phyloP scores from a whole-genome alignment of 352 stramenopile genomes.

The Phytophthora hibernalis region DNA sequence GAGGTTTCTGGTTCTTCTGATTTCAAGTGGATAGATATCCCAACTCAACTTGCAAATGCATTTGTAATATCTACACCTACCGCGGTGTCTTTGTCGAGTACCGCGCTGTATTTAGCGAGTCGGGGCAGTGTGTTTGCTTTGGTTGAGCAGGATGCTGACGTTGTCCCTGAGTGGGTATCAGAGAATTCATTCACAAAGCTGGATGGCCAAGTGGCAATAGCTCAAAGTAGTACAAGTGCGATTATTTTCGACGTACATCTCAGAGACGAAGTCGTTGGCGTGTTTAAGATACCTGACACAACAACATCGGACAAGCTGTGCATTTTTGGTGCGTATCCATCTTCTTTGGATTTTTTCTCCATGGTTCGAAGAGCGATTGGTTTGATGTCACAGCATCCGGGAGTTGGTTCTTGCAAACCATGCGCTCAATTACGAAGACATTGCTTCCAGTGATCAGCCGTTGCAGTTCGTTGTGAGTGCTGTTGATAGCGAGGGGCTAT shows the following conservation, averaged over 20 bases:
- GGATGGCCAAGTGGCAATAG: conserved; percentile 14
- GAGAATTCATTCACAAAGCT: conserved; percentile 17
- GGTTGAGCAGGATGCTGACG: conserved; percentile 19
- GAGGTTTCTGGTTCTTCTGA: conserved; percentile 22
- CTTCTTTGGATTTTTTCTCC: conserved; percentile 32
- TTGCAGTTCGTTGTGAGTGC: conserved; percentile 40
- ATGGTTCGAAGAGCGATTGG: conserved; percentile 25
- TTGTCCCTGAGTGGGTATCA: conserved; percentile 20
- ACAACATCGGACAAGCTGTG: conserved; percentile 12
- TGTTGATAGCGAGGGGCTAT: conserved; percentile 46
- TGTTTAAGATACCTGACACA: conserved; percentile 19
- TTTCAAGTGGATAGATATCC: conserved; percentile 27
- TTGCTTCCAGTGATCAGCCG: conserved; percentile 26
- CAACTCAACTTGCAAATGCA: conserved; percentile 6
- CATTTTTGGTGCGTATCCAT: conserved; percentile 40
- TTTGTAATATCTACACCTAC: conserved; percentile 23
- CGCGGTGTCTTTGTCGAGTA: conserved; percentile 11
- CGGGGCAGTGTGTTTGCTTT: conserved; percentile 24
- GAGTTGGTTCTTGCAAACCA: conserved; percentile 30
- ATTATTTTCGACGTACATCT: conserved; percentile 37
- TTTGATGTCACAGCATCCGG: conserved; percentile 36
- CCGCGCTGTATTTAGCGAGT: conserved; percentile 27
- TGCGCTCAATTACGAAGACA: conserved; percentile 51
- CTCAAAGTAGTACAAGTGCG: conserved; percentile 41
- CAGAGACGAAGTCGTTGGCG: conserved; percentile 1